Percentiles rank a stretch among this genome's conserved stretches.
Evolutionary conservation across 2,329 filamentous ascomycete species (phyloP).

Genomic region (Escovopsis sp.): DNA sequence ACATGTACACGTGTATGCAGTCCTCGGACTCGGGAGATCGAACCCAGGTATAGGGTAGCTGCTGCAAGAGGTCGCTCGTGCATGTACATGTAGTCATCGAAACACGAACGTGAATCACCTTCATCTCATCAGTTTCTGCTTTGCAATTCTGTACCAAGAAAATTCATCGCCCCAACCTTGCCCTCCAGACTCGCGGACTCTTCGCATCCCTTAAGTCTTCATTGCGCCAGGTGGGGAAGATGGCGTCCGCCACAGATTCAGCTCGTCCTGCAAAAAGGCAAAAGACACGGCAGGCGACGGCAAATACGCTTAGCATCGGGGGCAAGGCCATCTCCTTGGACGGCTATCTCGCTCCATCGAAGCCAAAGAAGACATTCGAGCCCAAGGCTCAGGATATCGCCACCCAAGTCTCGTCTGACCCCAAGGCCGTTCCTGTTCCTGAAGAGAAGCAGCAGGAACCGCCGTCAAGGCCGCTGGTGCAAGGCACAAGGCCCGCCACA

Average conservation of each 20-base stretch:
- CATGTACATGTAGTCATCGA: too few relatives aligned
- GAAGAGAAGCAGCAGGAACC: not conserved
- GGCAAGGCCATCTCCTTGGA: constrained; percentile 33
- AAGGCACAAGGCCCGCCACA: not conserved
- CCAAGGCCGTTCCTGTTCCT: not conserved
- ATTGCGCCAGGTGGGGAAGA: too few relatives aligned
- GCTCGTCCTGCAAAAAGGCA: constrained; percentile 21
- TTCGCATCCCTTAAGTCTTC: too few relatives aligned
- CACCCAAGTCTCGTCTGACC: not conserved
- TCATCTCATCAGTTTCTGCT: too few relatives aligned
- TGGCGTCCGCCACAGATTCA: constrained; percentile 12
- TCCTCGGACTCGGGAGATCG: too few relatives aligned
- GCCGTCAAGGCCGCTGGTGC: not conserved
- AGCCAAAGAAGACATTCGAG: constrained; percentile 14
- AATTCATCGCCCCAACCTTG: too few relatives aligned
- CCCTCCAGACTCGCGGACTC: too few relatives aligned
- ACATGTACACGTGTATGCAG: too few relatives aligned
- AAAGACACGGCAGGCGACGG: constrained; percentile 17
- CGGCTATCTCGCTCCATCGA: constrained; percentile 29
- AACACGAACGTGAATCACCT: too few relatives aligned
- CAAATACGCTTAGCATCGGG: constrained; percentile 29
- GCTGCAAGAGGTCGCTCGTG: too few relatives aligned
- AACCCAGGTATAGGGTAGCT: too few relatives aligned
- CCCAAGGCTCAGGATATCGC: constrained; percentile 10
- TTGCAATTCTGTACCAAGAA: too few relatives aligned